Conservation (phyloP, 2,329 filamentous ascomycete genomes). For the Neofusicoccum parvum region DNA sequence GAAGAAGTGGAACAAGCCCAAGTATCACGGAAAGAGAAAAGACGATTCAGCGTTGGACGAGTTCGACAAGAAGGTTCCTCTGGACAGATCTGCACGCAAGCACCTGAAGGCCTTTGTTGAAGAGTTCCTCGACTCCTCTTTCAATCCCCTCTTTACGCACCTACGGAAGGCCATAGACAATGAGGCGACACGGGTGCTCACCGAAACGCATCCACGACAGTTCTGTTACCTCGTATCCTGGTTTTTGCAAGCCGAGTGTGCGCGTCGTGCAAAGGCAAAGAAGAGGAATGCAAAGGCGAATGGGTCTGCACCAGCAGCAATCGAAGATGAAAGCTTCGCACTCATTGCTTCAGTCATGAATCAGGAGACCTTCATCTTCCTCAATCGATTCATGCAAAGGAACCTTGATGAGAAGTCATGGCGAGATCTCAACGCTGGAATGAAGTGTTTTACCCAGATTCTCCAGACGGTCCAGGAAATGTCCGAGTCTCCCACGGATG, state of each 20-base stretch:
- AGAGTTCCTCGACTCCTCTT: conserved; percentile 91
- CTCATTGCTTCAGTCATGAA: conserved; percentile 87
- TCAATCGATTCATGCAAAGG: conserved; percentile 80
- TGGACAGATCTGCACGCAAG: conserved; percentile 73
- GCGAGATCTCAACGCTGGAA: conserved; percentile 81
- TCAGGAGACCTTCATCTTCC: conserved; percentile 89
- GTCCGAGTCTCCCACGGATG: conserved; percentile 78
- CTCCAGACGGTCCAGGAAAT: conserved; percentile 91
- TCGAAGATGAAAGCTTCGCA: conserved; percentile 73
- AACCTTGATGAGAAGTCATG: conserved; percentile 82
- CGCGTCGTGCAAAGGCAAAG: conserved; percentile 60
- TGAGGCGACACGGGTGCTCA: conserved; percentile 75
- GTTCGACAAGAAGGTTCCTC: conserved; percentile 70
- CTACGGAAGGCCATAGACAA: conserved; percentile 87
- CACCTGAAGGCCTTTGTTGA: conserved; percentile 82
- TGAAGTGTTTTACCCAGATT: conserved; percentile 95
- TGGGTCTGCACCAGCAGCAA: conserved; percentile 37
- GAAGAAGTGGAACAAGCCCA: conserved; percentile 88
- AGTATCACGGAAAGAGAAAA: conserved; percentile 49
- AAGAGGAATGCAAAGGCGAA: conserved; percentile 54
- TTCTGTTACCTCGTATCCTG: conserved; percentile 92
- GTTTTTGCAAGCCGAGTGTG: conserved; percentile 86
- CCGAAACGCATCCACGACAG: conserved; percentile 76
- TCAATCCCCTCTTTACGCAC: conserved; percentile 84
- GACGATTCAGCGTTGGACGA: conserved; percentile 54